A percentile compares a stretch with the other conserved stretches of the same genome.
Evolutionary conservation across 2,329 filamentous ascomycete genomes (phyloP).

Genomic region (Alternaria dauci): DNA sequence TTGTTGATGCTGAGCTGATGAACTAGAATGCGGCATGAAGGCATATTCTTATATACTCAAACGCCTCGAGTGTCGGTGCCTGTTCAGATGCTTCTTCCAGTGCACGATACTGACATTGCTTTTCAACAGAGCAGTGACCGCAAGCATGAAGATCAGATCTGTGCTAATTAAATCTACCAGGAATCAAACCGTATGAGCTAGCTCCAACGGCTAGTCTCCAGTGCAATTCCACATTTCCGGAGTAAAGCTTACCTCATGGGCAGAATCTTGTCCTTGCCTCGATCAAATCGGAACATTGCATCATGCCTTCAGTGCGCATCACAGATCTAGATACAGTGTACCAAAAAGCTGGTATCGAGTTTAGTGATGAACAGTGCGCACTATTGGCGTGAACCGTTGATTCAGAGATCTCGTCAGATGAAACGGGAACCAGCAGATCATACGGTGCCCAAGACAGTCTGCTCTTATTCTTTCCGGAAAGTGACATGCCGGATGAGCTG

Average conservation of each 20-base stretch:
- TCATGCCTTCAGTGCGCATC: neutral
- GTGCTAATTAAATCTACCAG: conserved; percentile 3
- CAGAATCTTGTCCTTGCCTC: neutral
- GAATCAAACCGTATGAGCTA: neutral
- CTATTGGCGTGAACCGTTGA: neutral
- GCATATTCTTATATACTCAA: neutral
- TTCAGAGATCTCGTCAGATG: neutral
- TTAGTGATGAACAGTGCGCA: neutral
- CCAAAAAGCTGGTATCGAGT: neutral
- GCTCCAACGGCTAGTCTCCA: neutral
- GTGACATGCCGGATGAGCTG: neutral
- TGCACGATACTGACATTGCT: neutral
- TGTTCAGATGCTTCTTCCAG: neutral
- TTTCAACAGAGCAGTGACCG: neutral
- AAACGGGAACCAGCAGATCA: neutral
- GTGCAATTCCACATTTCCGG: neutral
- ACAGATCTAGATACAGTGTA: neutral
- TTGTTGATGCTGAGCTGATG: conserved; percentile 2
- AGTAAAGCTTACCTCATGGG: neutral
- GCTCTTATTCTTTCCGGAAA: neutral
- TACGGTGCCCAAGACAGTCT: neutral
- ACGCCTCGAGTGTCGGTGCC: neutral
- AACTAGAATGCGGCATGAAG: neutral
- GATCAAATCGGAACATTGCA: neutral
- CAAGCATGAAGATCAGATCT: neutral